Percentiles rank a stretch among this genome's conserved stretches.
Evolutionary conservation across 2,329 filamentous ascomycete genomes (phyloP).

Genomic region (Aspergillus hiratsukae): DNA sequence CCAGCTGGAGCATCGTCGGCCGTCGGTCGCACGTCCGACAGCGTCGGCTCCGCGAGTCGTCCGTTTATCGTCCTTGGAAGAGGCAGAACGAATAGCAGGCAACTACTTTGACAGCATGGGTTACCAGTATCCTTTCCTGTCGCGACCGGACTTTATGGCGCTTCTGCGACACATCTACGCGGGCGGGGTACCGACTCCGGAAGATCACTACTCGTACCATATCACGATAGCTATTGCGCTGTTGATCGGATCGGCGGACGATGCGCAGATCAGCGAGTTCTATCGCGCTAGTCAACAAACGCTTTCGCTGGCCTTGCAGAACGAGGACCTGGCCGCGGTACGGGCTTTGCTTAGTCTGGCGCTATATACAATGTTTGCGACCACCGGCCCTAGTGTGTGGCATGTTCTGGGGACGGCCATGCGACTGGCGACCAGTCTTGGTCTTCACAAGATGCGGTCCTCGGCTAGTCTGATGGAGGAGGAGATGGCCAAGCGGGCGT

Average conservation of each 20-base stretch:
- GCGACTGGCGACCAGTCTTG: slow-evolving; percentile 35
- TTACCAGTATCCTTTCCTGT: slow-evolving; percentile 37
- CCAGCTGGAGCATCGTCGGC: slow-evolving; percentile 34
- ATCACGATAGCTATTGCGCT: slow-evolving; percentile 35
- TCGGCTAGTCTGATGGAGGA: slow-evolving; percentile 28
- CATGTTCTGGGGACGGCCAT: slow-evolving; percentile 36
- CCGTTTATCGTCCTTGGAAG: slow-evolving; percentile 31
- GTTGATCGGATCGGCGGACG: slow-evolving; percentile 30
- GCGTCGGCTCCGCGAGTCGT: slow-evolving; percentile 29
- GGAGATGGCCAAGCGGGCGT: slow-evolving; percentile 40
- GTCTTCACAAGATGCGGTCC: slow-evolving; percentile 31
- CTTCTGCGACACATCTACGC: slow-evolving; percentile 33
- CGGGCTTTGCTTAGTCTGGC: slow-evolving; percentile 34
- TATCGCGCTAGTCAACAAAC: slow-evolving; percentile 35
- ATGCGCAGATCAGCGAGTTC: slow-evolving; percentile 29
- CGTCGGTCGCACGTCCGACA: slow-evolving; percentile 28
- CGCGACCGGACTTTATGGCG: slow-evolving; percentile 30
- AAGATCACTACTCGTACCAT: slow-evolving; percentile 34
- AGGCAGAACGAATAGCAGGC: slow-evolving; percentile 28
- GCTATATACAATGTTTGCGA: slow-evolving; percentile 36
- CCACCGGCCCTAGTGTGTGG: slow-evolving; percentile 36
- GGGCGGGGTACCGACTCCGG: slow-evolving; percentile 29
- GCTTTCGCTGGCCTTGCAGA: slow-evolving; percentile 30
- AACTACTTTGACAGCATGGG: slow-evolving; percentile 38
- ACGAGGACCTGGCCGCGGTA: slow-evolving; percentile 35